phyloP scores from a whole-genome alignment of 495 filamentous ascomycete species.

The Neurospora sublineolata region DNA sequence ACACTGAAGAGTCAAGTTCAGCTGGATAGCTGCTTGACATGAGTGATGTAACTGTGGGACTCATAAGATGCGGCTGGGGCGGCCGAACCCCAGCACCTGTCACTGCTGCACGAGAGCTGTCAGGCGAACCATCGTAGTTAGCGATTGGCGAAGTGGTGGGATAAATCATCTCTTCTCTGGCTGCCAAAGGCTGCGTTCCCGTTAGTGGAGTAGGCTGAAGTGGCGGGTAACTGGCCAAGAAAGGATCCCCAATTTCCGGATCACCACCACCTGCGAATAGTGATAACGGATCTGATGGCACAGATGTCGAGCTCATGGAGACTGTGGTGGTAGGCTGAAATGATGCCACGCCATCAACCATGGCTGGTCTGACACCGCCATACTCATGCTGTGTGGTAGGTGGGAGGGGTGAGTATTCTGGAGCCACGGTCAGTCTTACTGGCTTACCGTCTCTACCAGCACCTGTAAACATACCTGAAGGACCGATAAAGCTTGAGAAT shows the following conservation, averaged over 20 bases:
- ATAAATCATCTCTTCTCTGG: conserved; percentile 36
- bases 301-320: conserved; percentile 12
- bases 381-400: conserved; percentile 24
- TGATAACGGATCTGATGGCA: conserved; percentile 12
- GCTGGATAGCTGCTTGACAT: conserved; percentile 3
- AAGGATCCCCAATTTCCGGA: conserved; percentile 19
- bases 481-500: conserved; percentile 28
- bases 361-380: conserved; percentile 14
- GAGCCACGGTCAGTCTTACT: conserved; percentile 1
- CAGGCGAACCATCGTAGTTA: conserved; percentile 16
- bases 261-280: conserved; percentile 24
- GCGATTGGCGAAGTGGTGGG: conserved; percentile 18
- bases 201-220: conserved; percentile 27
- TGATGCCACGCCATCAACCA: conserved; percentile 18
- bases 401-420: conserved; percentile 24
- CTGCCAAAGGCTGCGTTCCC: conserved; percentile 25
- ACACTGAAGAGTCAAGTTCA: conserved; percentile 4
- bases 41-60: background rate
- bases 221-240: conserved; percentile 29
- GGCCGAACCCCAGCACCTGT: conserved; percentile 4
- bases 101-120: background rate
- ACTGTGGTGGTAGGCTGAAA: conserved; percentile 16
- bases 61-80: conserved; percentile 2
- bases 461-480: conserved; percentile 13
- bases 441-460: background rate